Conservation (phyloP, 2,329 filamentous ascomycete species). For the Epichloe uncinata region DNA sequence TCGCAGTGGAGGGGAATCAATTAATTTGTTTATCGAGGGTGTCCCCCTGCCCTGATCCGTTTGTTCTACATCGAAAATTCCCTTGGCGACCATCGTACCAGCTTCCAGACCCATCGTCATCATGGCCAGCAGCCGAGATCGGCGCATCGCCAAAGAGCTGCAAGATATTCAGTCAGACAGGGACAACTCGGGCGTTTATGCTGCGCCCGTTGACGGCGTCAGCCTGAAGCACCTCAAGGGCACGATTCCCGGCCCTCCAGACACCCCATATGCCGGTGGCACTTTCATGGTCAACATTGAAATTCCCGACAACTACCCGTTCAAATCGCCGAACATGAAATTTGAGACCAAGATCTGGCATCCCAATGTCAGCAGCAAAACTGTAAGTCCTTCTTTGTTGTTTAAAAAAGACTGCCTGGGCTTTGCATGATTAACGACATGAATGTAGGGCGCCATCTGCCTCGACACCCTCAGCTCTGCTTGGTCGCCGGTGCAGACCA, state of each 20-base stretch:
- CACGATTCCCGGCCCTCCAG: conserved; percentile 72
- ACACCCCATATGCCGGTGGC: conserved; percentile 86
- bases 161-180: conserved; percentile 60
- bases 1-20: no score
- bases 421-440: background rate
- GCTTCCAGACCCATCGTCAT: conserved; percentile 2
- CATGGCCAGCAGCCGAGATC: conserved; percentile 39
- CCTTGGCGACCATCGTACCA: no score
- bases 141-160: conserved; percentile 63
- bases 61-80: no score
- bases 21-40: no score
- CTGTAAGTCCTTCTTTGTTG: conserved; percentile 41
- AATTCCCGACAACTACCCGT: conserved; percentile 83
- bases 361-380: conserved; percentile 89
- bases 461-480: conserved; percentile 79
- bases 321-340: conserved; percentile 80
- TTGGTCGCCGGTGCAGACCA: conserved; percentile 93
- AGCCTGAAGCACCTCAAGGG: conserved; percentile 76
- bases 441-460: conserved; percentile 78
- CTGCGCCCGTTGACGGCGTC: conserved; percentile 48
- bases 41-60: no score
- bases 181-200: conserved; percentile 61
- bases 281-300: conserved; percentile 71
- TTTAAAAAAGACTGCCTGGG: background rate
- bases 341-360: conserved; percentile 95